Evolutionary conservation across 768 basidiomycete genomes (phyloP).

Genomic region (Cubamyces lactineus): DNA sequence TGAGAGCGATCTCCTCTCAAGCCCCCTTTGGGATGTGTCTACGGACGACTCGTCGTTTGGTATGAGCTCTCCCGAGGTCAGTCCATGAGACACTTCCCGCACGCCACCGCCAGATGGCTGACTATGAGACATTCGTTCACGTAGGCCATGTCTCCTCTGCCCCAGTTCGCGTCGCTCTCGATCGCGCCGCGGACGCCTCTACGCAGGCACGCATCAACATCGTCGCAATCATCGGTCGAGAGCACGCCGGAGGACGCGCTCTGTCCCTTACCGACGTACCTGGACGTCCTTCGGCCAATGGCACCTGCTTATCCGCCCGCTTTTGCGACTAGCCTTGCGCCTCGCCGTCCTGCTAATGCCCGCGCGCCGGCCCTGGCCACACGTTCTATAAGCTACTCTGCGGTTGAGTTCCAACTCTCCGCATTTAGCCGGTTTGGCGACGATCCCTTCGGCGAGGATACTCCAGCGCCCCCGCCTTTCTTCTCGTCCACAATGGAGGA

Average conservation of each 20-base stretch:
- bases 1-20: slow-evolving; percentile 13
- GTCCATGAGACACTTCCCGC: slow-evolving; percentile 11
- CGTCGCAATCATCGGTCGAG: slow-evolving; percentile 29
- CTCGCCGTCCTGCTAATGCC: slow-evolving; percentile 17
- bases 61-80: slow-evolving; percentile 26
- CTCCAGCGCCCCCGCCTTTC: slow-evolving; percentile 25
- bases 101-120: slow-evolving; percentile 17
- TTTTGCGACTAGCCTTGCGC: slow-evolving; percentile 16
- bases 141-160: slow-evolving; percentile 45
- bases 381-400: slow-evolving; percentile 34
- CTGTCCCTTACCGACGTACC: slow-evolving; percentile 28
- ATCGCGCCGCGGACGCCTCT: slow-evolving; percentile 57
- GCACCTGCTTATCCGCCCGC: slow-evolving; percentile 30
- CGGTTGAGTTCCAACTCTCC: slow-evolving; percentile 31
- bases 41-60: slow-evolving; percentile 22
- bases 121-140: slow-evolving; percentile 17
- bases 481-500: slow-evolving; percentile 27
- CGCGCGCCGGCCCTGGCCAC: slow-evolving; percentile 15
- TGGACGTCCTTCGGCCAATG: slow-evolving; percentile 40
- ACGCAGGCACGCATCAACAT: slow-evolving; percentile 25
- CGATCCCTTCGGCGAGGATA: slow-evolving; percentile 26
- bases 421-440: slow-evolving; percentile 6
- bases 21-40: slow-evolving; percentile 24
- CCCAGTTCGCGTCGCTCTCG: slow-evolving; percentile 54
- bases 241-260: slow-evolving; percentile 26